These are phyloP conservation scores for Asterionellopsis glacialis DNA, from an alignment of 108 stramenopile species.

Conservation along the genomic window DNA sequence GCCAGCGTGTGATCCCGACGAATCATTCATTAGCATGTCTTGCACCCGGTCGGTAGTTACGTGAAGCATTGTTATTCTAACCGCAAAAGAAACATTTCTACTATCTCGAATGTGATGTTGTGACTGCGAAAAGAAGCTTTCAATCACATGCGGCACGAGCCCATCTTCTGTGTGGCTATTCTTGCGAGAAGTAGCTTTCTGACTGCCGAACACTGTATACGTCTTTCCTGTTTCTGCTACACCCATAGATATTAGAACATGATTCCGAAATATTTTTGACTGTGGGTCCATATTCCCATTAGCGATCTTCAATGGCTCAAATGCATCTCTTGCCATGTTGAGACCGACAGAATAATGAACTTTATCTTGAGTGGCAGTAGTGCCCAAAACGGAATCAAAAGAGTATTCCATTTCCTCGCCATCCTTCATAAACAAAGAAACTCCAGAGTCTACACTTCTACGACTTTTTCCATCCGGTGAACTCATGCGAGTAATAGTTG, in stretches of 20 bases:
- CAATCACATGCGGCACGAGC: slow-evolving; percentile 39
- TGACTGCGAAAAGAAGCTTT: slow-evolving; percentile 45
- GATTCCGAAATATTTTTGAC: slow-evolving; percentile 6
- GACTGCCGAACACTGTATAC: slow-evolving; percentile 35
- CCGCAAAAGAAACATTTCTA: slow-evolving; percentile 16
- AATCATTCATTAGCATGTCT: slow-evolving; percentile 1
- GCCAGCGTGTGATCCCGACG: background rate
- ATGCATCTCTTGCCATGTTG: background rate
- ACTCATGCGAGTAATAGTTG: background rate
- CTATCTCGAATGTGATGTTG: slow-evolving; percentile 22
- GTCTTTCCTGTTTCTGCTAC: slow-evolving; percentile 42
- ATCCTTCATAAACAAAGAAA: background rate
- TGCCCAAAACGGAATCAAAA: slow-evolving; percentile 7
- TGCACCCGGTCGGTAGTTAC: slow-evolving; percentile 11
- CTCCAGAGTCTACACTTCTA: background rate
- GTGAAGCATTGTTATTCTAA: slow-evolving; percentile 37
- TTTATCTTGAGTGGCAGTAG: slow-evolving; percentile 2
- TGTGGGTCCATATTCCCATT: background rate
- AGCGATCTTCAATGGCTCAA: slow-evolving; percentile 9
- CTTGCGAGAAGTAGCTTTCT: slow-evolving; percentile 21
- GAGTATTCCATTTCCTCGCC: background rate
- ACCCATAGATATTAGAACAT: slow-evolving; percentile 43
- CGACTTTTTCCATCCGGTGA: background rate
- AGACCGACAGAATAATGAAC: slow-evolving; percentile 2
- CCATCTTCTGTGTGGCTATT: slow-evolving; percentile 25